Evolutionary conservation across 257 asterid genomes (phyloP), one percentile per base, ranked within the genome.

Genomic region (Nicotiana obtusifolia): DNA sequence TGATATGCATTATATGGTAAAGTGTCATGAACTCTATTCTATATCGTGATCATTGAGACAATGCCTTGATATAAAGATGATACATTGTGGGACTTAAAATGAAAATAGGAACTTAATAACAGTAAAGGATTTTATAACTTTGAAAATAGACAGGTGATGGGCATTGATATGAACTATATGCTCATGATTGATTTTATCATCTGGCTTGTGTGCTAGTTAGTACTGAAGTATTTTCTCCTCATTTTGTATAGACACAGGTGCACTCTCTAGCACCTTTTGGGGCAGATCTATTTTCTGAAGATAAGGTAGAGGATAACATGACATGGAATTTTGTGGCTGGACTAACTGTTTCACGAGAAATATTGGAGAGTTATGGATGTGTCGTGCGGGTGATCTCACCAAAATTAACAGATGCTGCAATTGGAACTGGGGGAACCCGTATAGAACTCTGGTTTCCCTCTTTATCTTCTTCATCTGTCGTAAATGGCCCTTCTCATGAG

Each of bases 1-100:
- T 78, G 98, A 94, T 88, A 95, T 95, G 99, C 99, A 91, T 81
- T 95, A 89, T 81, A 95, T 94, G 99, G 99, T 95, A 95, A 37
- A 7, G 82, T 60, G 24, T 78, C 44, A 35, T 15, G 75, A 91
- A 61, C 15, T 69, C 37, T 33, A 41, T 65, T 69, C 41, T 57
- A 15, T 56, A 17, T 61, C 53, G 37, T 78, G 82, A 35, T 37
- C 73, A 47, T 65, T 44, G 41, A 78, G 82, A 60, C 35, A 78
- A 47, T 60, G 73, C 75, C 22, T 9, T 78, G 26, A 75, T 75
- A 24, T 8, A 6, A 71, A 69, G 78, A 71, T 71, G 60, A 44
- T 14, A 71, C 54, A 6, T 7, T 24, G 44, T 49, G 62, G 41
- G 41, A 75, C 79, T 24, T 75, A 24, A 41, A 75, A 47, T 49